Evolutionary conservation across 495 filamentous ascomycete genomes (phyloP).

Genomic region (Penicillium turbatum): DNA sequence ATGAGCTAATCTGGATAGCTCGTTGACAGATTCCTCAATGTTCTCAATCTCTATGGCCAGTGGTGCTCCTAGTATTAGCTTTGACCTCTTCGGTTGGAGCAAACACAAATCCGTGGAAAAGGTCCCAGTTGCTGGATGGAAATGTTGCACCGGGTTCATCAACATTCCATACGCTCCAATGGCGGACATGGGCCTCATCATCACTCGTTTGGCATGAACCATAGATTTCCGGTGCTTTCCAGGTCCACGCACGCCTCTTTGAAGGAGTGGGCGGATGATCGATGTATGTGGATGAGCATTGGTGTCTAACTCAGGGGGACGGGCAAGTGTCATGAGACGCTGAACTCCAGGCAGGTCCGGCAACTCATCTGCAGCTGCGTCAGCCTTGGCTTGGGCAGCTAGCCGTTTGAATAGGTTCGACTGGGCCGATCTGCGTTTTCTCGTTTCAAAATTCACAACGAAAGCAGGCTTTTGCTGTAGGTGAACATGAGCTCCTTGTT

Average conservation of each 20-base stretch:
- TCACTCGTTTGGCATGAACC: not conserved
- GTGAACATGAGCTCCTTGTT: slow-evolving; percentile 33
- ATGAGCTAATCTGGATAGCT: slow-evolving; percentile 21
- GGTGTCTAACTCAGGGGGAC: slow-evolving; percentile 10
- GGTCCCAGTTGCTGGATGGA: slow-evolving; percentile 41
- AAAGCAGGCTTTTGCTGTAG: slow-evolving; percentile 37
- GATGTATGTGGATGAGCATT: slow-evolving; percentile 20
- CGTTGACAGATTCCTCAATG: slow-evolving; percentile 25
- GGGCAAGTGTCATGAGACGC: slow-evolving; percentile 35
- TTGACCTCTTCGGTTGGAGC: not conserved
- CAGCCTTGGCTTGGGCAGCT: slow-evolving; percentile 10
- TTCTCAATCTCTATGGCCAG: slow-evolving; percentile 11
- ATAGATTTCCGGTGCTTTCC: not conserved
- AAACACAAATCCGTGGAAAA: slow-evolving; percentile 37
- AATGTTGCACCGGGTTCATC: slow-evolving; percentile 44
- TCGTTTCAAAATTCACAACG: slow-evolving; percentile 30
- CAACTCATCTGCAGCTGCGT: not conserved
- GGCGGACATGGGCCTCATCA: slow-evolving; percentile 19
- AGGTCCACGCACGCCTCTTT: not conserved
- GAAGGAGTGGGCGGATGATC: slow-evolving; percentile 19
- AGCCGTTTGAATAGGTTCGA: slow-evolving; percentile 25
- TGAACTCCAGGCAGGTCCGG: slow-evolving; percentile 13
- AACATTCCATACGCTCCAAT: slow-evolving; percentile 38
- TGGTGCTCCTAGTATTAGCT: not conserved
- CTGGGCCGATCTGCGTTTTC: slow-evolving; percentile 25